Conservation (phyloP, 331 rosid species). For the Cydonia oblonga region DNA sequence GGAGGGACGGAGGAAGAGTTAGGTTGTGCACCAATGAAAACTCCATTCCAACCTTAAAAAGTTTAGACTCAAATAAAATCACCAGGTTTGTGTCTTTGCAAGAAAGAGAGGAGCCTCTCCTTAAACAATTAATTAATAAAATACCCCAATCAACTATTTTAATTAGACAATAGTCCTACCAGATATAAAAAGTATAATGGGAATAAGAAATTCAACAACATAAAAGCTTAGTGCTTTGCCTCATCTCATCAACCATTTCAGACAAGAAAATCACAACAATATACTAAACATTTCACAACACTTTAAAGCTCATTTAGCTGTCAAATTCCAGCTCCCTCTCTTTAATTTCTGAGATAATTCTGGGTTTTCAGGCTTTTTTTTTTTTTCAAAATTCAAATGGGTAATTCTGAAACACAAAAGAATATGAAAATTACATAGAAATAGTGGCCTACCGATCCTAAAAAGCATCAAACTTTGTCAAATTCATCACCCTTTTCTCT, state of each 20-base stretch:
- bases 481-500: constrained; percentile 5
- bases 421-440: neutral
- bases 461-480: constrained; percentile 38
- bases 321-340: constrained; percentile 11
- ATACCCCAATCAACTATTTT: constrained; percentile 35
- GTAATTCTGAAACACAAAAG: neutral
- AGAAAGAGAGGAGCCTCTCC: constrained; percentile 15
- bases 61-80: neutral
- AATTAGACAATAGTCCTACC: constrained; percentile 26
- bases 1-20: neutral
- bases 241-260: constrained; percentile 30
- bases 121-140: constrained; percentile 26
- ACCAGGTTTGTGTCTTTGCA: neutral
- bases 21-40: constrained; percentile 5
- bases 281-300: neutral
- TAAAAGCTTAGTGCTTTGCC: constrained; percentile 22
- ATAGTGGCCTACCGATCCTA: constrained; percentile 32
- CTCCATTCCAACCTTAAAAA: neutral
- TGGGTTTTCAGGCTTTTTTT: neutral
- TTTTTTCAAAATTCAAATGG: neutral
- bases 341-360: neutral
- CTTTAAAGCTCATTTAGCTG: constrained; percentile 18
- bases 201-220: constrained; percentile 24
- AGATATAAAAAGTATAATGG: neutral
- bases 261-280: constrained; percentile 24